Evolutionary conservation across 495 filamentous ascomycete species (phyloP).

Genomic region (Hypomontagnella submonticulosa): DNA sequence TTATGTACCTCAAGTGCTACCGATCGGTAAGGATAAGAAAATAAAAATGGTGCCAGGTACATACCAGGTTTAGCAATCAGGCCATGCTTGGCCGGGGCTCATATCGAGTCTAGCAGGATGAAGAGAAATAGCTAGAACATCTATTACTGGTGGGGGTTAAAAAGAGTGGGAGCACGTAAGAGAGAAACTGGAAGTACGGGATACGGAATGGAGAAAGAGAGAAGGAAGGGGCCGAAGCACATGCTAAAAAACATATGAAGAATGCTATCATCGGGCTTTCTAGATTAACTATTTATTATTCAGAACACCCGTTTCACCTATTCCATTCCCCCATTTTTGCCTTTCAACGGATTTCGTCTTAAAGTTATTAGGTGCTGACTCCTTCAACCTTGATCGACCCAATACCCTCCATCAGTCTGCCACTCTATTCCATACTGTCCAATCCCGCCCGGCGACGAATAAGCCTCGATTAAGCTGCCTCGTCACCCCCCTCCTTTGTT

Average conservation of each 20-base stretch:
- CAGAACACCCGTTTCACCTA: slow-evolving; percentile 18
- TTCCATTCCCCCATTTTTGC: slow-evolving; percentile 29
- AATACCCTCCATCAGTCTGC: slow-evolving; percentile 10
- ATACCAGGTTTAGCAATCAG: slow-evolving; percentile 11
- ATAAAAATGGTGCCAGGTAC: slow-evolving; percentile 21
- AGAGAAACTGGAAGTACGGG: neutral
- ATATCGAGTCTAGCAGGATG: neutral
- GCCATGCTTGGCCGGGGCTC: neutral
- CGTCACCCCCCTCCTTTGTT: slow-evolving; percentile 6
- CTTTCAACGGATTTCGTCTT: slow-evolving; percentile 34
- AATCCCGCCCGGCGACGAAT: slow-evolving; percentile 16
- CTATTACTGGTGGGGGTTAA: neutral
- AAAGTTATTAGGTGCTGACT: slow-evolving; percentile 33
- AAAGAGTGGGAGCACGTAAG: neutral
- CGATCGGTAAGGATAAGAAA: slow-evolving; percentile 4
- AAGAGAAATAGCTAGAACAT: neutral
- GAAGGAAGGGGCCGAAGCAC: slow-evolving; percentile 32
- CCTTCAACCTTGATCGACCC: slow-evolving; percentile 36
- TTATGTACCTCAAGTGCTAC: slow-evolving; percentile 14
- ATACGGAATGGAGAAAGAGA: slow-evolving; percentile 1
- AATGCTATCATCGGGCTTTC: slow-evolving; percentile 18
- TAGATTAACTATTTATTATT: slow-evolving; percentile 38
- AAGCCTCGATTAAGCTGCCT: slow-evolving; percentile 24
- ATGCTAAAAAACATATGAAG: slow-evolving; percentile 38
- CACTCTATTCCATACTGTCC: slow-evolving; percentile 15